Conservation (phyloP, 805 yeast species). For the Wilhelminamyces savonicus region DNA sequence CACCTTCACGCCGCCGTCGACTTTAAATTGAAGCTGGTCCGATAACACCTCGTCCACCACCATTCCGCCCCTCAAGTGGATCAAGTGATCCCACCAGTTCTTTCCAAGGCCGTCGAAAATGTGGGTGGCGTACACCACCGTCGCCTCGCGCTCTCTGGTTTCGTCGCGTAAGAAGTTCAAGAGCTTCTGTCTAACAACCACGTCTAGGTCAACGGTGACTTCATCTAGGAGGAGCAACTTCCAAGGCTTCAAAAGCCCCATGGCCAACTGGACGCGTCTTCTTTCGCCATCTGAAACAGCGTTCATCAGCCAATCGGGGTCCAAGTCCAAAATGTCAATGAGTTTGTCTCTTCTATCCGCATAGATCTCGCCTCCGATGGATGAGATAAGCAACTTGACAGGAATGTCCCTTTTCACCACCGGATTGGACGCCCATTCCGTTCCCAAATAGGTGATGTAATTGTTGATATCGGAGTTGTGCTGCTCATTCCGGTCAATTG, state of each 20-base stretch:
- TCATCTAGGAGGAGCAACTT: conserved; percentile 82
- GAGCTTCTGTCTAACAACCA: conserved; percentile 74
- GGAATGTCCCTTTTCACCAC: conserved; percentile 89
- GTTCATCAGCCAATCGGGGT: conserved; percentile 88
- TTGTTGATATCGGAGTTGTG: conserved; percentile 39
- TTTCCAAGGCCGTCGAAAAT: conserved; percentile 89
- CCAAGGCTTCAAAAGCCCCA: conserved; percentile 95
- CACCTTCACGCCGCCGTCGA: conserved; percentile 10
- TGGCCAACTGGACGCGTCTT: conserved; percentile 84
- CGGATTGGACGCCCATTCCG: conserved; percentile 95
- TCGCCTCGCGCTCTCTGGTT: conserved; percentile 60
- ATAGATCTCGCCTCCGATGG: conserved; percentile 66
- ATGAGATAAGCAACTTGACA: conserved; percentile 67
- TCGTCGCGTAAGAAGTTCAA: conserved; percentile 69
- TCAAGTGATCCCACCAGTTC: conserved; percentile 77
- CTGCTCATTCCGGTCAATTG: conserved; percentile 43
- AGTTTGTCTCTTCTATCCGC: conserved; percentile 73
- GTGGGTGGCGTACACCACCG: conserved; percentile 91
- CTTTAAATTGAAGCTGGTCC: conserved; percentile 20
- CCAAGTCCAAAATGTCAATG: conserved; percentile 75
- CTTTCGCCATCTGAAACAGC: conserved; percentile 92
- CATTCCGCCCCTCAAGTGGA: conserved; percentile 70
- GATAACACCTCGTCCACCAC: conserved; percentile 7
- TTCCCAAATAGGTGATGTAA: conserved; percentile 78
- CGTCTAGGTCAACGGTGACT: conserved; percentile 95